Conservation (phyloP, 75 land plant species). For the Azolla pinnata region DNA sequence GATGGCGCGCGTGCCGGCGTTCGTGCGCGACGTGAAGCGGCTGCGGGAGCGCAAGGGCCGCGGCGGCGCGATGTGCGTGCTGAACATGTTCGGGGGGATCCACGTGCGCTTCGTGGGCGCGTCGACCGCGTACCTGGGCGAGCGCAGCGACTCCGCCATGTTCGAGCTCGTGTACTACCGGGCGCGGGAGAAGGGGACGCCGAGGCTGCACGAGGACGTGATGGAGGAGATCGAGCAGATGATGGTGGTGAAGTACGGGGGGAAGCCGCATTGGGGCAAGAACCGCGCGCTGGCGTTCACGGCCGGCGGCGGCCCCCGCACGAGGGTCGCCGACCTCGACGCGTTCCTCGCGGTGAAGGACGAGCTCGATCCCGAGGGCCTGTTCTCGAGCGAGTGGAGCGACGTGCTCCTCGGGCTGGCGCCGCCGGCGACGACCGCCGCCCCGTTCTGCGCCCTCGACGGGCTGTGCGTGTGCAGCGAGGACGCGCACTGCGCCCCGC, state of each 20-base stretch:
- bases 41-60: neutral
- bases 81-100: conserved; percentile 12
- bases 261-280: conserved; percentile 33
- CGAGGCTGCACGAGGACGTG: conserved; percentile 23
- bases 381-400: conserved; percentile 29
- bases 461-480: conserved; percentile 62
- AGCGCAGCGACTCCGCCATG: conserved; percentile 14
- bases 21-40: conserved; percentile 22
- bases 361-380: conserved; percentile 20
- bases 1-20: neutral
- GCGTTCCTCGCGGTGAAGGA: conserved; percentile 16
- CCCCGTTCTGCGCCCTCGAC: conserved; percentile 63
- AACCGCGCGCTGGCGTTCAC: conserved; percentile 14
- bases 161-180: conserved; percentile 24
- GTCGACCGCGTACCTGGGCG: conserved; percentile 21
- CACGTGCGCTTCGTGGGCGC: conserved; percentile 4
- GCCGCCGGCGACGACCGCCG: conserved; percentile 33
- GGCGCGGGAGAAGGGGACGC: neutral
- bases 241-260: conserved; percentile 21
- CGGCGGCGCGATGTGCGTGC: conserved; percentile 3
- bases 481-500: conserved; percentile 62
- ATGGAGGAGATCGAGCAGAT: conserved; percentile 33
- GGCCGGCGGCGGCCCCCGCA: neutral
- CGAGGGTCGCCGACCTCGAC: conserved; percentile 1
- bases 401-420: conserved; percentile 19